Evolutionary conservation across 768 basidiomycete genomes (phyloP), one percentile per base, ranked within the genome.

Genomic region (Phylloporus sp.): DNA sequence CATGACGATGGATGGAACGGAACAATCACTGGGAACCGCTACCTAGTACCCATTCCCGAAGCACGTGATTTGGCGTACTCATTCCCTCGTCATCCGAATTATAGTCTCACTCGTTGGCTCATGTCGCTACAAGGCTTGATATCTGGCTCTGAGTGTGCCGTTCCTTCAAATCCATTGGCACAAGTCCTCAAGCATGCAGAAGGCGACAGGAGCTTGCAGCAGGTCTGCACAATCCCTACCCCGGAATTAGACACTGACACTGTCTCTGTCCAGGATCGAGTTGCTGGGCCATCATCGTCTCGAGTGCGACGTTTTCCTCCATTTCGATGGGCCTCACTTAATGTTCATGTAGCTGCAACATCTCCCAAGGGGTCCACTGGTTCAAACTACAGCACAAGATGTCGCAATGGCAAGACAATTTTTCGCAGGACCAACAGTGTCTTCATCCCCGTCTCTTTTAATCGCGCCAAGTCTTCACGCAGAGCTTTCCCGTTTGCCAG

Each of bases 181-280:
- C 87, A 91, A 59, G 86, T 97, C 23, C 76, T 94, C 47, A 95
- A 97, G 67, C 88, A 95, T 62, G 82, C 91, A 9, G 91, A 93
- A 52, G 84, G 82, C 2, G 94, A 97, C 71, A 82, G 87, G 49
- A 93, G 90, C 67, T 67, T 95, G 26, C 92, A 95, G 62, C 85
- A 90, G 74, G 92, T 90, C 59, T 52, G 78, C 50, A 27, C 27
- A 22, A 1, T 34, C 34, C 13, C 26, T 20, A n/a, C 38, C 43
- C 11, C 22, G 27, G 24, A 53, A 45, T 29, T 10, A 16, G 36
- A 41, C 13, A 8, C 39, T 35, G 8, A 39, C 51, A 8, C 27
- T 22, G 38, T 16, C 23, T 41, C 35, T 46, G 16, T 49, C 41
- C 58, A 92, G 90, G 89, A 92, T 69, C 80, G 86, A 60, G 70